Base-by-base conservation (phyloP, 257 asterid genomes). In the Nicotiana knightiana region DNA sequence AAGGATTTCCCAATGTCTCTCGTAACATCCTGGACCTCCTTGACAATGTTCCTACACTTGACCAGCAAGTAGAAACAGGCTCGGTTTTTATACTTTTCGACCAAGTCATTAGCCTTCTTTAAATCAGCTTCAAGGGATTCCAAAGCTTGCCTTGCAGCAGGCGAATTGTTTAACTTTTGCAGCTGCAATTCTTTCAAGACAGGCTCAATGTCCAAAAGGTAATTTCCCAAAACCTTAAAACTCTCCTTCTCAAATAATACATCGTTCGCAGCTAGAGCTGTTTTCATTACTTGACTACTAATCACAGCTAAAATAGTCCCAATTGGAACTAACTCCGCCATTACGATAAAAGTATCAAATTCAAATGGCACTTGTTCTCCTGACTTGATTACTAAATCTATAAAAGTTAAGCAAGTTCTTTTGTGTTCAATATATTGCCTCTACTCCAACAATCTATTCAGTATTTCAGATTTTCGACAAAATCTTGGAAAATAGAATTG, bases 11-110 rank as follows among this genome's bases (percentile, higher is more conserved):
- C 93, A 4, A 91, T 89, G 58, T 91, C 91, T 68, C 95, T 71
- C 0, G 93, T 91, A 6, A 90, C 91, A 33, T 91, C 92, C 30
- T 91, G 92, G 37, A 91, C 85, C 80, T 91, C 93, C 80, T 86
- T 86, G 10, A 90, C 92, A n/a, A 91, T 91, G 87, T 88, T 91
- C 63, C 93, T 86, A 79, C 93, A 88, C 67, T 87, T 91, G 79
- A 91, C 79, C 6, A 91, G 83, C 33, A 91, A 86, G 88, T 91
- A 91, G 86, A 91, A 89, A 16, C 89, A 90, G 0, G 90, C 90
- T 9, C 91, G 86, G 63, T 80, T 73, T 78, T 87, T 90, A 83
- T 91, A 91, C 84, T 86, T 91, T 10, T 90, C 93, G 10, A 90
- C 90, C 53, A 91, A 80, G 86, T 77, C 82, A 58, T 83, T 87